phyloP scores from a whole-genome alignment of 2,329 filamentous ascomycete species.

The Verticillium longisporum region DNA sequence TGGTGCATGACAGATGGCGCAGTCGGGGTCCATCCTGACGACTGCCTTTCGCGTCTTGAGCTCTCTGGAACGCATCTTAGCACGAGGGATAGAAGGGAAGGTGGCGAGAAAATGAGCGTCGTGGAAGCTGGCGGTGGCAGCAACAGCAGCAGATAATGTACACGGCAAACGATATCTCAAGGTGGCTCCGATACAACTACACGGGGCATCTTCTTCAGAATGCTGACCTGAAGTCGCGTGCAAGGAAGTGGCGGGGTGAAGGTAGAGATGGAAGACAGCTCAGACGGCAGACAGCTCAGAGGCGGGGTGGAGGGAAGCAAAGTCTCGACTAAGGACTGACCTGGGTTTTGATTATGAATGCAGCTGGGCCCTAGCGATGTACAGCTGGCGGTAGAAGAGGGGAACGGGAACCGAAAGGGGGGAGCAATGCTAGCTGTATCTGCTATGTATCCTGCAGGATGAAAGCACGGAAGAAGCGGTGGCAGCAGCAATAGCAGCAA shows the following conservation, averaged over 20 bases:
- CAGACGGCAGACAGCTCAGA: constrained; percentile 4
- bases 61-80: constrained; percentile 48
- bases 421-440: constrained; percentile 7
- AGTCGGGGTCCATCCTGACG: constrained; percentile 63
- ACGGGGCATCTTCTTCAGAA: constrained; percentile 20
- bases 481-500: background rate
- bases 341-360: constrained; percentile 11
- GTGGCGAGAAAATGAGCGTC: background rate
- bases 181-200: constrained; percentile 11
- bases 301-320: constrained; percentile 12
- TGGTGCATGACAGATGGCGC: constrained; percentile 58
- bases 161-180: constrained; percentile 15
- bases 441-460: constrained; percentile 14
- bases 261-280: constrained; percentile 11
- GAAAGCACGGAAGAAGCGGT: constrained; percentile 9
- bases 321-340: constrained; percentile 9
- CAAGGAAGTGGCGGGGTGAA: constrained; percentile 12
- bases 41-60: constrained; percentile 34
- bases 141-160: constrained; percentile 18
- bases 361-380: background rate
- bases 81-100: constrained; percentile 10
- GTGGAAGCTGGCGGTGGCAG: background rate
- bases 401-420: constrained; percentile 5
- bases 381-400: constrained; percentile 5
- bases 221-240: constrained; percentile 27